Base-by-base conservation (phyloP, 305 asterid genomes). In the Caryopteris hybrid region DNA sequence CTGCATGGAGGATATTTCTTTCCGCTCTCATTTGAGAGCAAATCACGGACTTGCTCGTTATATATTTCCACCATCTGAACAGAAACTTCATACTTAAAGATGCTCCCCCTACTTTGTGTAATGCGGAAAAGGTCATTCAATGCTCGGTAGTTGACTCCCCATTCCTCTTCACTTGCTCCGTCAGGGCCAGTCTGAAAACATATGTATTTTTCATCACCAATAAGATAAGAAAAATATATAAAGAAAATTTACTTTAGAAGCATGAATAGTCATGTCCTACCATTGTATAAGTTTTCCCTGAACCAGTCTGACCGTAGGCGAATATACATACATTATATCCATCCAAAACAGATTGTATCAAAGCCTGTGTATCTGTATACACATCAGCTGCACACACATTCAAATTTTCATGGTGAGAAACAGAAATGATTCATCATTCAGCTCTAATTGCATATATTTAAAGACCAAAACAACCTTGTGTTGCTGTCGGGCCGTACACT, bases 241-340 rank as follows among this genome's bases (percentile, higher is more conserved):
- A 3, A 21, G 38, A 56, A 53, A 11, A 12, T 41, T 4, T 17
- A 13, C 14, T n/a, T n/a, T 14, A 46, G 6, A 8, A 43, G 27
- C 31, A 25, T 25, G 31, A 2, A 8, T 2, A 17, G 5, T 61
- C 18, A 38, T 53, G 38, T 58, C 76, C 38, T 83, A 94, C 99
- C 98, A 94, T 94, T 0, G 97, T 94, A 65, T 93, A 86, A 39
- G 96, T 92, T 76, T 92, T 92, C 43, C 98, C 98, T 0, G 98
- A 90, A 62, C 99, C 97, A 64, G 96, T 94, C 74, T 94, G 99
- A 31, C 99, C 98, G 54, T 94, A 94, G 5, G 98, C 98, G 75
- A 94, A 91, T 54, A 94, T 94, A 39, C 99, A 94, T 1, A 91
- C 96, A 50, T 84, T 94, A 63, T 77, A 94, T 76, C 99, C 99